Evolutionary conservation across 2,329 filamentous ascomycete species (phyloP), one percentile per base, ranked within the genome.

Genomic region (Calonectria pseudoturangicola): DNA sequence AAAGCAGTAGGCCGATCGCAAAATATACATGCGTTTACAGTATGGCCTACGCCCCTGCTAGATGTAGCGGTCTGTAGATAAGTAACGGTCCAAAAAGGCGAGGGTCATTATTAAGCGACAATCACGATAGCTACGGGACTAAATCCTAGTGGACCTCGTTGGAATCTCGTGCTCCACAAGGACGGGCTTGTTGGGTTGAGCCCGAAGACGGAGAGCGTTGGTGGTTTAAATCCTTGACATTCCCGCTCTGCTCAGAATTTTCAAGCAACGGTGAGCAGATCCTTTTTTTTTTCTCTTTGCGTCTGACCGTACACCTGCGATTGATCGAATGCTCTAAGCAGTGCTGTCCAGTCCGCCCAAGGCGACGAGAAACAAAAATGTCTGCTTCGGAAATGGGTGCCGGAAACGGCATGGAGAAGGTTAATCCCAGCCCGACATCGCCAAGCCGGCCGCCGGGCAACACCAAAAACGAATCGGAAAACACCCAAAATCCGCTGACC

Each of bases 191-290:
- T 58, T 43, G 50, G 21, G 41, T 58, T 16, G 30, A 60, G 65
- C 67, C 70, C 70, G 70, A 72, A 68, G 58, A 66, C 70, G 65
- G 70, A 68, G 65, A 21, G 56, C 15, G 30, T 18, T 36, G 51
- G 43, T 48, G 27, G 58, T 63, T 72, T 72, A 72, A 72, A 72
- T 68, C 70, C 70, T 72, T 56, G 50, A 64, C 70, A 72, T 68
- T 72, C 50, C 70, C 70, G 70, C 39, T 4, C 36, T 28, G 47
- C 63, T 16, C 41, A 47, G 56, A 60, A 25, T 58, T 66, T 16
- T 48, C 54, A 4, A 50, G 10, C 25, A 36, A 27, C 13, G 30
- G 16, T 9, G 9, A 45, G 47, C 33, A 39, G 21, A 21, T 21
- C 21, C 21, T 21, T 39, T 21, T 27, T 58, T 25, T 41, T 18